These are phyloP conservation scores for Barnettozyma hawaiiensis DNA, from an alignment of 1,139 yeast species.

Conservation along the genomic window DNA sequence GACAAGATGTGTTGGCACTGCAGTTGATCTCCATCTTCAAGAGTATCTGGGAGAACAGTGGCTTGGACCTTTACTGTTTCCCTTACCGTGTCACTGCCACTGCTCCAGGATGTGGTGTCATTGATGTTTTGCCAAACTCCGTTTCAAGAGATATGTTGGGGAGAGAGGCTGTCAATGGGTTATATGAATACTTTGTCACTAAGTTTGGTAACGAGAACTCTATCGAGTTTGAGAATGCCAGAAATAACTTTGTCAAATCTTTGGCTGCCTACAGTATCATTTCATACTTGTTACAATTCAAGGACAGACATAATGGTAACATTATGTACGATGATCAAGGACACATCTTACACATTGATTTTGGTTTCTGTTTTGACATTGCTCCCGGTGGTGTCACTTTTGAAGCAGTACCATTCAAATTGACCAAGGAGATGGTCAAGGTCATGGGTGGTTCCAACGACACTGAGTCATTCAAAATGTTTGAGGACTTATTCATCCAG, in stretches of 20 bases:
- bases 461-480: conserved; percentile 90
- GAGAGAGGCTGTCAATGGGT: conserved; percentile 96
- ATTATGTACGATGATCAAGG: conserved; percentile 97
- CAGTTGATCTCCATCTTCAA: conserved; percentile 90
- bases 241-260: conserved; percentile 88
- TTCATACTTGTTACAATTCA: conserved; percentile 86
- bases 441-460: conserved; percentile 86
- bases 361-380: conserved; percentile 97
- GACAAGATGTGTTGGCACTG: conserved; percentile 93
- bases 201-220: conserved; percentile 93
- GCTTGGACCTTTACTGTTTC: conserved; percentile 83
- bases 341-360: conserved; percentile 91
- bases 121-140: conserved; percentile 93
- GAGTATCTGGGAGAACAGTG: conserved; percentile 82
- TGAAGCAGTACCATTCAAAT: conserved; percentile 95
- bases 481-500: conserved; percentile 91
- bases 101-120: conserved; percentile 98
- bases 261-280: conserved; percentile 95
- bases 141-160: conserved; percentile 98
- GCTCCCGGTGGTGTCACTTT: conserved; percentile 98
- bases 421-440: conserved; percentile 92
- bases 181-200: conserved; percentile 85
- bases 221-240: conserved; percentile 82
- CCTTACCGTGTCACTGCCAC: conserved; percentile 97
- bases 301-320: conserved; percentile 98